phyloP scores from a whole-genome alignment of 495 filamentous ascomycete species.

The Barbatosphaeria neglecta region DNA sequence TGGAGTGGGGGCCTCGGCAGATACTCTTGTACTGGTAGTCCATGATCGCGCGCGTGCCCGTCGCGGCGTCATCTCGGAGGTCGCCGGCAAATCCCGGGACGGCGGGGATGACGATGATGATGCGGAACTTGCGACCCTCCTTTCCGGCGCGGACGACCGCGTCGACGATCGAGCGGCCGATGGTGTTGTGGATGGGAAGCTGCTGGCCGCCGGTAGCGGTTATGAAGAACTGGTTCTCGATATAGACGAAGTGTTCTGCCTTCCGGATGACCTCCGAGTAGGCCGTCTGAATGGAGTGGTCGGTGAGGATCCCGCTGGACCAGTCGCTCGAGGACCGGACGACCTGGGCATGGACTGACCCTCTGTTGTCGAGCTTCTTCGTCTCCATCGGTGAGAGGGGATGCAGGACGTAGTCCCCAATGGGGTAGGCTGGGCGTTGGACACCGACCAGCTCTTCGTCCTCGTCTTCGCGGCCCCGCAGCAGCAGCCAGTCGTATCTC shows the following conservation, averaged over 20 bases:
- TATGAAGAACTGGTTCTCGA: conserved; percentile 98
- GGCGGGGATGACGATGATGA: conserved; percentile 81
- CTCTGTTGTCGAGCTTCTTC: conserved; percentile 36
- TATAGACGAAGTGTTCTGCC: conserved; percentile 87
- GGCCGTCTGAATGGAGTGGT: conserved; percentile 87
- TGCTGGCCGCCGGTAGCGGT: conserved; percentile 87
- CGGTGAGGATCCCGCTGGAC: conserved; percentile 85
- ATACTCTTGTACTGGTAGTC: conserved; percentile 98
- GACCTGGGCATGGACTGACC: conserved; percentile 70
- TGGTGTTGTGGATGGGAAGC: conserved; percentile 71
- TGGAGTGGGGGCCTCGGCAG: conserved; percentile 78
- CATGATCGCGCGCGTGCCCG: conserved; percentile 89
- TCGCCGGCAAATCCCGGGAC: conserved; percentile 93
- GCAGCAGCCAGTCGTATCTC: conserved; percentile 67
- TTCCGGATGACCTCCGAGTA: conserved; percentile 75
- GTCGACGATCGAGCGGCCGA: conserved; percentile 81
- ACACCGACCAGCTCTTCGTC: conserved; percentile 80
- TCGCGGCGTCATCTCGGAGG: conserved; percentile 66
- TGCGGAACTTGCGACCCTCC: conserved; percentile 78
- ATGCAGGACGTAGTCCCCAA: conserved; percentile 77
- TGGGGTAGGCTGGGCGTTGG: conserved; percentile 72
- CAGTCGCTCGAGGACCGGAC: conserved; percentile 83
- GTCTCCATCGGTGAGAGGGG: conserved; percentile 52
- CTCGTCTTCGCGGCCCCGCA: conserved; percentile 67
- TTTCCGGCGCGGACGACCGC: conserved; percentile 72